These are phyloP conservation scores for Pseudohyphozyma bogoriensis DNA, from an alignment of 768 basidiomycete species.

Conservation along the genomic window DNA sequence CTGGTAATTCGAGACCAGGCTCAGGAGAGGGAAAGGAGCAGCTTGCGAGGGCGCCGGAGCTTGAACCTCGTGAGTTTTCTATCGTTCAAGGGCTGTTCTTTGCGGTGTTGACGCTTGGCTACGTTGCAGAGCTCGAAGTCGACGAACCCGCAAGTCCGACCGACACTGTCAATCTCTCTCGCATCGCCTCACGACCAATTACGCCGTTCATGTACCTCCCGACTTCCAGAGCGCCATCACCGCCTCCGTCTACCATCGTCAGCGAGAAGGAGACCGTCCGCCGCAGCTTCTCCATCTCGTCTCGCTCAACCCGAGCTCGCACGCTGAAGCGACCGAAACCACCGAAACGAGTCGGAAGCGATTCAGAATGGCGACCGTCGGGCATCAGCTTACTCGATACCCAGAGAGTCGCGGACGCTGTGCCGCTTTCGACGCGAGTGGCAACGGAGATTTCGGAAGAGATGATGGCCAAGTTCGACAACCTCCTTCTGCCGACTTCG, in stretches of 20 bases:
- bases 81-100: no score
- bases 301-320: neutral
- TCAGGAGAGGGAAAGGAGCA: slow-evolving; percentile 1
- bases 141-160: neutral
- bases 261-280: neutral
- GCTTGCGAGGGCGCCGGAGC: neutral
- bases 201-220: neutral
- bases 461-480: no score
- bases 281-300: neutral
- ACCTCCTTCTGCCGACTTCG: no score
- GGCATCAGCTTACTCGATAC: no score
- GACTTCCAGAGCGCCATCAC: neutral
- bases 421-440: no score
- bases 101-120: neutral
- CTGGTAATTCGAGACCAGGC: neutral
- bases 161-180: no score
- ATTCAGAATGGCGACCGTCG: no score
- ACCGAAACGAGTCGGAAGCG: no score
- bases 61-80: neutral
- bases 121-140: neutral
- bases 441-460: no score
- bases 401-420: no score
- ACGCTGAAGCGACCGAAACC: no score
- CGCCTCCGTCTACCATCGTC: neutral
- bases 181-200: no score